Conservation (phyloP, 2,329 filamentous ascomycete genomes). For the Sporothrix euskadiensis region DNA sequence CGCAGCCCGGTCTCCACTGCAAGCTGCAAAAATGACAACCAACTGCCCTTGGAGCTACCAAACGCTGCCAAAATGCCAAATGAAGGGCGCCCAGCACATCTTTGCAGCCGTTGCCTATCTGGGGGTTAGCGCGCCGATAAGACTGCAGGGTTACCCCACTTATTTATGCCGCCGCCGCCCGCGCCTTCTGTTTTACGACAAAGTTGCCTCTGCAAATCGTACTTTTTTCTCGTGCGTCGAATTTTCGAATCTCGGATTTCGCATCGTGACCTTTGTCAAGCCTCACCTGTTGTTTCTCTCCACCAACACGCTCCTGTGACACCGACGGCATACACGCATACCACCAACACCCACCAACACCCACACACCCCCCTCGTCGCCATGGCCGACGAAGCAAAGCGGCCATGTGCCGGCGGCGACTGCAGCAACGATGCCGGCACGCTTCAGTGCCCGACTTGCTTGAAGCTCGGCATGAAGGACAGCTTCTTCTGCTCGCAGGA, state of each 20-base stretch:
- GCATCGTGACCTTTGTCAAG: neutral
- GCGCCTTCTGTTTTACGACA: neutral
- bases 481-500: constrained; percentile 98
- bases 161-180: constrained; percentile 16
- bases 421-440: constrained; percentile 84
- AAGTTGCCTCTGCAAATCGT: constrained; percentile 7
- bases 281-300: neutral
- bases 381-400: constrained; percentile 54
- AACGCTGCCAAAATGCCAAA: neutral
- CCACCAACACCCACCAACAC: neutral
- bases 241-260: neutral
- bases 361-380: constrained; percentile 31
- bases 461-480: constrained; percentile 82
- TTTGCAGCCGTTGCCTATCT: neutral
- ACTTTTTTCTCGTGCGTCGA: neutral
- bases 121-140: neutral
- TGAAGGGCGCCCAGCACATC: neutral
- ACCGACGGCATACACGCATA: neutral
- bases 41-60: neutral
- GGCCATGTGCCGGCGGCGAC: constrained; percentile 76
- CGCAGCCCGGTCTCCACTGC: neutral
- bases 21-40: neutral
- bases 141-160: neutral
- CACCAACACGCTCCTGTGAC: neutral
- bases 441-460: constrained; percentile 91